Evolutionary conservation across 1,139 yeast genomes (phyloP), one percentile per base, ranked within the genome.

Genomic region (Candida frijolesensis): DNA sequence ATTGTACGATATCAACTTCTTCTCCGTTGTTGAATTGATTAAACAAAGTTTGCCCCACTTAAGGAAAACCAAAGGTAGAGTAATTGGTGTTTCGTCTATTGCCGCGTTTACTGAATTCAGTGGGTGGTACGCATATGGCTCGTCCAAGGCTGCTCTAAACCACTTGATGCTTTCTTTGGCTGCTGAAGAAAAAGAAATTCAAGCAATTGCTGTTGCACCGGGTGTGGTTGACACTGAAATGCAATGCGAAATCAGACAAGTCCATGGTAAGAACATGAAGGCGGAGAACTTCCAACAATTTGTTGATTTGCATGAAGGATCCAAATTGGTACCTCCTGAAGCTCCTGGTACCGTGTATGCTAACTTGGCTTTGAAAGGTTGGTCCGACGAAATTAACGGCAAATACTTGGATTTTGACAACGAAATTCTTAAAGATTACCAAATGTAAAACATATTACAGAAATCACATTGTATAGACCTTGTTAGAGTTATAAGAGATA

Each of bases 101-200:
- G 97, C 98, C 0, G 78, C 92, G 1, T 72, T 76, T 1, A 74
- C 72, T 42, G 71, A 83, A 16, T 84, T 82, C 60, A 66, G 66
- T 57, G 91, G 92, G 11, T 91, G 97, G 97, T 85, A 87, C 35
- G 96, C 96, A 3, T 92, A 92, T 61, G 96, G 97, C 0, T 74
- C 91, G 2, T 84, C 96, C 16, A 92, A 92, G 68, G 97, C 97
- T 0, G 96, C 97, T 0, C 65, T 91, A 51, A 89, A 92, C 67
- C 91, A 85, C 60, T 76, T 90, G 49, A 83, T 88, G 8, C 64
- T 71, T 44, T 81, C 89, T 9, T 66, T 92, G 22, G 85, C 89
- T 1, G 74, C 70, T 4, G 96, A 89, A 59, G 92, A 88, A 63
- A 68, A 74, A 2, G 79, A 74, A 0, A 71, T 91, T 18, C 71